Evolutionary conservation across 2,329 filamentous ascomycete genomes (phyloP), one percentile per base, ranked within the genome.

Genomic region (Scedosporium boydii): DNA sequence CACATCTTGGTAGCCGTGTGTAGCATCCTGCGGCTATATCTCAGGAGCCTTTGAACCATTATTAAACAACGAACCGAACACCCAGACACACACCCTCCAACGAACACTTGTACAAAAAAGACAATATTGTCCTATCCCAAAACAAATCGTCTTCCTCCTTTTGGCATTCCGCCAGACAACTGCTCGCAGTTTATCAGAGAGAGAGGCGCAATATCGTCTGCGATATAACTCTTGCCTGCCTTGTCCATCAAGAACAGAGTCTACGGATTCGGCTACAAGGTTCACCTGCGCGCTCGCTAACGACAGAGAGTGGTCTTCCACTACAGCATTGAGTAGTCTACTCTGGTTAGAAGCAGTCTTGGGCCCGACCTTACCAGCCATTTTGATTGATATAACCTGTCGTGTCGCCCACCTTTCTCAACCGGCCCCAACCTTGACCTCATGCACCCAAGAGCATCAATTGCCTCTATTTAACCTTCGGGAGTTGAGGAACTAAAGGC

Each of bases 21-120:
- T 18, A 53, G 29, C 59, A 46, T 60, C 44, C 42, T 44, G 46
- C 59, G 14, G 27, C 27, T 38, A 51, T 44, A 44, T 44, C 38
- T 27, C 27, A 60, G 59, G 34, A 60, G 27, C n/a, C 59, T 21
- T 51, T n/a, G 59, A 44, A 51, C 44, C 59, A 27, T 60, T 60
- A 55, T 53, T 60, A 60, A 53, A 60, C 27, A 44, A 60, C 44
- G 44, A 60, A 46, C 59, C 44, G 12, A 44, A 51, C 44, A 51
- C 4, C 42, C 44, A 53, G 27, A 60, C 59, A 53, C 56, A 41
- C 44, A 59, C 27, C 21, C 34, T 27, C 23, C 23, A 27, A 55
- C 51, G 51, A 55, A 55, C 51, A 55, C 51, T 23, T 23, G 23
- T 55, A 23, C n/a, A 55, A 55, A 23, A 38, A 38, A 38, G 34